These are phyloP conservation scores for Scytalidium sp. DNA, from an alignment of 2,329 filamentous ascomycete genomes.

Conservation along the genomic window DNA sequence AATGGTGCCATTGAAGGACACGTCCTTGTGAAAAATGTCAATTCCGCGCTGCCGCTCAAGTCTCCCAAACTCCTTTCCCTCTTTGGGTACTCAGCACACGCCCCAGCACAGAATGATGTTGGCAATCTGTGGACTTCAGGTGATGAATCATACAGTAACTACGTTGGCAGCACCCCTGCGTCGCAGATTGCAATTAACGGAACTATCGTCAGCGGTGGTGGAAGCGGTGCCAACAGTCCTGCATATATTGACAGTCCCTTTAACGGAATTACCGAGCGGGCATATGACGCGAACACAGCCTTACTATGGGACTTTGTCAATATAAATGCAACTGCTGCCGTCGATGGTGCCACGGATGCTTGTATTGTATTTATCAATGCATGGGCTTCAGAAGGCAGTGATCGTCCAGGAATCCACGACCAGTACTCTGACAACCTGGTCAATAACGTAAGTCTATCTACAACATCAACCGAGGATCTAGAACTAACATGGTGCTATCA, in stretches of 20 bases:
- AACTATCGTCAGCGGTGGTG: conserved; percentile 43
- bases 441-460: too few relatives aligned
- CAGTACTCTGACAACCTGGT: conserved; percentile 59
- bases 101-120: background rate
- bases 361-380: conserved; percentile 66
- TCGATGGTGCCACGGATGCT: conserved; percentile 51
- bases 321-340: conserved; percentile 40
- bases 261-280: conserved; percentile 49
- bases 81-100: conserved; percentile 57
- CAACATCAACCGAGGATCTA: too few relatives aligned
- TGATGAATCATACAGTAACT: too few relatives aligned
- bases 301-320: conserved; percentile 57
- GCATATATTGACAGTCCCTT: conserved; percentile 49
- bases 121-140: too few relatives aligned
- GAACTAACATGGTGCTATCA: too few relatives aligned
- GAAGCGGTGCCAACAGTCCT: conserved; percentile 45
- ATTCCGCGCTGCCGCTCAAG: conserved; percentile 51
- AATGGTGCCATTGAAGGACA: conserved; percentile 60
- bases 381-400: conserved; percentile 69
- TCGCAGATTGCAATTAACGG: conserved; percentile 43
- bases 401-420: conserved; percentile 60
- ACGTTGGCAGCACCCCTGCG: too few relatives aligned
- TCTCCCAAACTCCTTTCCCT: conserved; percentile 48
- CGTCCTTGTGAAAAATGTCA: conserved; percentile 61
- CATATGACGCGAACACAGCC: conserved; percentile 50